Conservation (phyloP, 805 yeast genomes). For the Wickerhamiella galacta region DNA sequence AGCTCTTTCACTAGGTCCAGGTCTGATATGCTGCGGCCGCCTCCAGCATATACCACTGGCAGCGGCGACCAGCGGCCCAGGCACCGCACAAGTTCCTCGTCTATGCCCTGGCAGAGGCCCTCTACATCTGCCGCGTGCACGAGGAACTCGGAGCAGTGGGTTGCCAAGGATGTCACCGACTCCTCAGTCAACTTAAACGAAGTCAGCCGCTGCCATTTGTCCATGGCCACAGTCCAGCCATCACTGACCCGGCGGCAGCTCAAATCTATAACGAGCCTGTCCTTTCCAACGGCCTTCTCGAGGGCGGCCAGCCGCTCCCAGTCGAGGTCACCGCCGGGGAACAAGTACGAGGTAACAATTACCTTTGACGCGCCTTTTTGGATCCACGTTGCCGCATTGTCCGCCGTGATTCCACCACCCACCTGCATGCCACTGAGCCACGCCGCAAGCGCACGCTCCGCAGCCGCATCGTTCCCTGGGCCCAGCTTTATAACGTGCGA, state of each 20-base stretch:
- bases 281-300: slow-evolving; percentile 41
- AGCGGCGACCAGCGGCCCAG: slow-evolving; percentile 66
- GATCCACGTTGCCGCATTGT: slow-evolving; percentile 67
- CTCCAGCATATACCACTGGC: slow-evolving; percentile 91
- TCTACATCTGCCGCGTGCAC: slow-evolving; percentile 98
- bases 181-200: slow-evolving; percentile 36
- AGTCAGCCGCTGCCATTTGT: slow-evolving; percentile 91
- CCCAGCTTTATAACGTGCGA: slow-evolving; percentile 93
- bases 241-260: slow-evolving; percentile 48
- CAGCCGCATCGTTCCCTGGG: slow-evolving; percentile 66
- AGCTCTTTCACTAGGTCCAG: slow-evolving; percentile 45
- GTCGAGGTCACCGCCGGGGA: slow-evolving; percentile 43
- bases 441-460: slow-evolving; percentile 49
- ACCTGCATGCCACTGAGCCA: slow-evolving; percentile 70
- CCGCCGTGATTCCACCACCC: slow-evolving; percentile 79
- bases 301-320: slow-evolving; percentile 36
- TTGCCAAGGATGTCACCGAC: slow-evolving; percentile 36
- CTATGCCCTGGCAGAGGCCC: slow-evolving; percentile 89
- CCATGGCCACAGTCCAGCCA: slow-evolving; percentile 90
- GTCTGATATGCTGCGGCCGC: slow-evolving; percentile 65
- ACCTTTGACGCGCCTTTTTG: slow-evolving; percentile 68
- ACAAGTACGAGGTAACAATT: slow-evolving; percentile 83
- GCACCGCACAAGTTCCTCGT: slow-evolving; percentile 50
- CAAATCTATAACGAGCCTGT: slow-evolving; percentile 65
- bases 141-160: slow-evolving; percentile 70